Conservation (phyloP, 2,329 filamentous ascomycete genomes). For the Dactylellina drechsleri region DNA sequence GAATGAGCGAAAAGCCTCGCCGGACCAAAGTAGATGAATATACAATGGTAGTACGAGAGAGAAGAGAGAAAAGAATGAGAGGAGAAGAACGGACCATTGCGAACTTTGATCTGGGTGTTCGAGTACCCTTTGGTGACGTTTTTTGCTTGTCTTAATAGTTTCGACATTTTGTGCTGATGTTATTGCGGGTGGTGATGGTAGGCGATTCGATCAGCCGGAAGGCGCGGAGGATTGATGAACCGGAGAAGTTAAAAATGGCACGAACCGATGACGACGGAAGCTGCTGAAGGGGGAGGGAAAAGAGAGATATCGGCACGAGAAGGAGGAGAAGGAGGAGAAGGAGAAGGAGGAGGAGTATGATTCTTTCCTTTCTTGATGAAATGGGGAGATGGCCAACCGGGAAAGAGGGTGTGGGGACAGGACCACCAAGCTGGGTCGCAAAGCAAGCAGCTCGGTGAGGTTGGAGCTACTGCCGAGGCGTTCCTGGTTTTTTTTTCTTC, state of each 20-base stretch:
- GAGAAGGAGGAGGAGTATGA: background rate
- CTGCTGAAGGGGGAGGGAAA: background rate
- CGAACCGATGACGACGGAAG: background rate
- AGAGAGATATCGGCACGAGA: background rate
- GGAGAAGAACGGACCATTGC: slow-evolving; percentile 77
- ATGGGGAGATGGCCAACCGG: background rate
- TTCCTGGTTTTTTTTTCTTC: background rate
- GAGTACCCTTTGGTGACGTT: slow-evolving; percentile 99
- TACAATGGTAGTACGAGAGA: background rate
- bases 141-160: slow-evolving; percentile 96
- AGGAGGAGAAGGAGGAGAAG: background rate
- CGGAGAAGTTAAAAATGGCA: background rate
- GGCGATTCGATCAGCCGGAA: slow-evolving; percentile 7
- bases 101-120: slow-evolving; percentile 94
- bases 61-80: background rate
- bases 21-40: too few species aligned
- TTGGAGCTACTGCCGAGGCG: slow-evolving; percentile 21
- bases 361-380: too few species aligned
- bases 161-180: slow-evolving; percentile 74
- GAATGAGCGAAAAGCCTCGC: background rate
- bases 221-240: slow-evolving; percentile 30
- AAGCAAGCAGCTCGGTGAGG: slow-evolving; percentile 24
- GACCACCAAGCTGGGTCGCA: too few species aligned
- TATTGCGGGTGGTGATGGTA: background rate
- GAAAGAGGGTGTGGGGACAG: slow-evolving; percentile 1